phyloP scores from a whole-genome alignment of 1,284 basidiomycete species.

The Irpex sp. region DNA sequence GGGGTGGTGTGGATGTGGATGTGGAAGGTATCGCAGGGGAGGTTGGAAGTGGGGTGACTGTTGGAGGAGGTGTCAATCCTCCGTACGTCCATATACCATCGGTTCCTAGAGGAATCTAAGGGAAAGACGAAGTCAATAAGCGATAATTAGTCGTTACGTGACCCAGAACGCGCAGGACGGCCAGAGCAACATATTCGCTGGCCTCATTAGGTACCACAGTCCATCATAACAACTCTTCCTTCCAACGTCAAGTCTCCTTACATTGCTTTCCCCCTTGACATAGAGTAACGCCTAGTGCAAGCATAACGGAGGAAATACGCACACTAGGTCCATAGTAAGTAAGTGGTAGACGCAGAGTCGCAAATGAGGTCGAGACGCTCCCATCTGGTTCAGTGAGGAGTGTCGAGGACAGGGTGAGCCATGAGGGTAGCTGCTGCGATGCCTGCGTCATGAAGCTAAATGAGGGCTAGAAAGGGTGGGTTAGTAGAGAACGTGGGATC shows the following conservation, averaged over 20 bases:
- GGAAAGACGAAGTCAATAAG: constrained; percentile 10
- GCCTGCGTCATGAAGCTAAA: constrained; percentile 46
- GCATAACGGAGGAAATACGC: constrained; percentile 30
- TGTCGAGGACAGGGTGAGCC: constrained; percentile 54
- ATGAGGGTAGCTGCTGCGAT: constrained; percentile 60
- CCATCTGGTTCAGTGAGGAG: constrained; percentile 49
- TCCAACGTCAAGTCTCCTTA: neutral
- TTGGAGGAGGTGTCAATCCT: constrained; percentile 50
- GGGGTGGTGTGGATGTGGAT: constrained; percentile 5
- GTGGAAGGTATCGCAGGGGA: constrained; percentile 24
- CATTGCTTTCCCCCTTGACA: too few species aligned
- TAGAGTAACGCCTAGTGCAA: neutral
- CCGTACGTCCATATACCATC: constrained; percentile 61
- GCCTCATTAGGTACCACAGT: neutral
- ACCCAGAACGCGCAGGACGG: neutral
- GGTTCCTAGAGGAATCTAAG: constrained; percentile 64
- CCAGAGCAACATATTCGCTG: neutral
- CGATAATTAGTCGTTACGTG: neutral
- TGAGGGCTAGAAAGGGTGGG: constrained; percentile 12
- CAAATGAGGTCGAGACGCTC: constrained; percentile 45
- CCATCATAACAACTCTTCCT: neutral
- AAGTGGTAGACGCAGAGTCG: constrained; percentile 54
- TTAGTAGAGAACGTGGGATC: constrained; percentile 29
- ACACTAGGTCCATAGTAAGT: constrained; percentile 76
- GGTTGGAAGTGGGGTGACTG: constrained; percentile 22